Base-by-base conservation (phyloP, 257 asterid species). In the Perilla frutescens region DNA sequence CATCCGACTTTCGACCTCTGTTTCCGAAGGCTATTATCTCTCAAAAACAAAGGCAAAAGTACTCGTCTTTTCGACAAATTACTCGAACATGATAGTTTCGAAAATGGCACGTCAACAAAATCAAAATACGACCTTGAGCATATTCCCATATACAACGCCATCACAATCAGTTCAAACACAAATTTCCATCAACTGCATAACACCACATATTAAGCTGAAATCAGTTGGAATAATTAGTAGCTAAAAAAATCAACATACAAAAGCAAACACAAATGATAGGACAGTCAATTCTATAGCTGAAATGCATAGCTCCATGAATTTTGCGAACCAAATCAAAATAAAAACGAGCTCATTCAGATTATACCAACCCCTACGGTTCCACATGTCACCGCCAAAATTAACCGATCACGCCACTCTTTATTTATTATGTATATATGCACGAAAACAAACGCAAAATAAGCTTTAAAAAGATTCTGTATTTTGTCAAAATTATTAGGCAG, bases 131-230 rank as follows among this genome's bases (percentile, higher is more conserved):
- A 80, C 73, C 88, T 73, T 13, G 86, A 81, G 81, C 84, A 73
- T 13, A 88, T 77, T 67, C 91, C 96, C 45, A 84, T 10, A 39
- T 76, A 75, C 26, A 80, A 60, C 77, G 91, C 92, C 96, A 89
- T 87, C 80, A 65, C 70, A 53, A 74, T 68, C 29, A 7, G 8
- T 53, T 67, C 26, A 76, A 31, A 7, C n/a, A 26, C 14, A 54
- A 71, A 55, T 37, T 79, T 39, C 26, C 73, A 48, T 66, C 69
- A 60, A 75, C 78, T 73, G 73, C 83, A 78, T n/a, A 73, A 48
- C 44, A 63, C 26, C 31, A 36, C 44, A 44, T 2, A 70, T 5
- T 20, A 15, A 75, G 56, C 44, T 48, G 72, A 70, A 0, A 62
- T 64, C 76, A 66, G 48, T 65, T 49, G 32, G 6, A 51, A 53